Evolutionary conservation across 2,329 filamentous ascomycete genomes (phyloP).

Genomic region (Aspergillus puulaauensis): DNA sequence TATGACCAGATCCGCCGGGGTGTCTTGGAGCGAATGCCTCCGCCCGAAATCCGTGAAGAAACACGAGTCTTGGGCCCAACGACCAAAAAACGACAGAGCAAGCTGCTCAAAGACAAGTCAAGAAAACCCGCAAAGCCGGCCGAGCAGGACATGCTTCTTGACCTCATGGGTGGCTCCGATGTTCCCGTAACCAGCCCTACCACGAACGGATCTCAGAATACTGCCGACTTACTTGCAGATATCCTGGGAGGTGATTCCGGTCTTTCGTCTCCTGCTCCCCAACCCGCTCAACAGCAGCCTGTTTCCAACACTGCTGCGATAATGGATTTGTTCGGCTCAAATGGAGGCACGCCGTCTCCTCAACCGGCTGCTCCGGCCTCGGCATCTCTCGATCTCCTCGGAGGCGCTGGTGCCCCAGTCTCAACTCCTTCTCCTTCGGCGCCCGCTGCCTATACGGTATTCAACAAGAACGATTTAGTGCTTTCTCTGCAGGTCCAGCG

Average conservation of each 20-base stretch:
- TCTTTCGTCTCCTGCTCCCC: constrained; percentile 54
- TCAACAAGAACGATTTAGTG: constrained; percentile 80
- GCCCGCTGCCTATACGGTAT: constrained; percentile 65
- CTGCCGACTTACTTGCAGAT: constrained; percentile 84
- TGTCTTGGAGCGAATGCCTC: constrained; percentile 95
- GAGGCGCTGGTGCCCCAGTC: constrained; percentile 51
- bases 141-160: constrained; percentile 86
- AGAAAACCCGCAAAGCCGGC: constrained; percentile 77
- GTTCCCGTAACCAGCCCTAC: constrained; percentile 59
- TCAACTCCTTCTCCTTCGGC: constrained; percentile 46
- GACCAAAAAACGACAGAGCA: constrained; percentile 62
- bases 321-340: constrained; percentile 79
- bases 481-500: constrained; percentile 83
- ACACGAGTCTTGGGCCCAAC: constrained; percentile 86
- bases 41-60: constrained; percentile 94
- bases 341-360: constrained; percentile 47
- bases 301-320: constrained; percentile 68
- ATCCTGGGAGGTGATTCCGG: constrained; percentile 77
- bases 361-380: constrained; percentile 46
- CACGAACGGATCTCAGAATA: constrained; percentile 64
- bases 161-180: constrained; percentile 83
- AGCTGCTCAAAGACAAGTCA: constrained; percentile 68
- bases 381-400: constrained; percentile 35
- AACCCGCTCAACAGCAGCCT: constrained; percentile 51
- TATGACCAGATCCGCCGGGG: constrained; percentile 84